A percentile compares a stretch with the other conserved stretches of the same genome.
phyloP scores from a whole-genome alignment of 495 filamentous ascomycete species.

The Hypomontagnella submonticulosa region DNA sequence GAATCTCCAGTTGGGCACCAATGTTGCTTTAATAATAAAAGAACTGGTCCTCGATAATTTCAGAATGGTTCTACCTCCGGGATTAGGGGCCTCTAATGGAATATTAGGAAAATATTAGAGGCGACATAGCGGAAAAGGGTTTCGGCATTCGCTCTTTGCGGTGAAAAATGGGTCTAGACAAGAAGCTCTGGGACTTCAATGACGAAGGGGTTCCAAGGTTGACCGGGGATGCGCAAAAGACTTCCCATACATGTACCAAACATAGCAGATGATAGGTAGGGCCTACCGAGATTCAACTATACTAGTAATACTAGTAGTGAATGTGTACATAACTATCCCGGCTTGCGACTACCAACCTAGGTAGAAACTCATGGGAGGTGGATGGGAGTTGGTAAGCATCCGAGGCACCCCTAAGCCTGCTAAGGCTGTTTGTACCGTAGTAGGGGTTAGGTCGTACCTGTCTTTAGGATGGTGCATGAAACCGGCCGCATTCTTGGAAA shows the following conservation, averaged over 20 bases:
- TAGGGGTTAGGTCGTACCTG: conserved; percentile 12
- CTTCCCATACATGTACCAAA: conserved; percentile 6
- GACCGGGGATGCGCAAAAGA: conserved; percentile 17
- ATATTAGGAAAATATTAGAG: conserved; percentile 8
- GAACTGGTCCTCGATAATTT: conserved; percentile 7
- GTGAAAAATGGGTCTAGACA: conserved; percentile 26
- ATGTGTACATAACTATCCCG: not conserved
- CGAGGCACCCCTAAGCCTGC: not conserved
- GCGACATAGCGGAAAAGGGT: conserved; percentile 20
- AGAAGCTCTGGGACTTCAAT: conserved; percentile 26
- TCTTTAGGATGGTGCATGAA: conserved; percentile 46
- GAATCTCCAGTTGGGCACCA: conserved; percentile 12
- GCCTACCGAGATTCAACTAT: too few relatives aligned
- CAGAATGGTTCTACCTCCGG: conserved; percentile 6
- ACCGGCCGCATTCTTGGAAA: conserved; percentile 53
- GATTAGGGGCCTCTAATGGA: conserved; percentile 29
- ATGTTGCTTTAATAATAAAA: conserved; percentile 4
- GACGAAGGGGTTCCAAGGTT: conserved; percentile 42
- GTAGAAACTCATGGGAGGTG: not conserved
- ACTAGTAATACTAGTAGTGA: not conserved
- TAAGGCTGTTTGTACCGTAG: not conserved
- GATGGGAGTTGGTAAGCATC: too few relatives aligned
- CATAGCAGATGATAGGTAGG: not conserved
- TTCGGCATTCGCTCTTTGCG: conserved; percentile 43
- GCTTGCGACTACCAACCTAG: conserved; percentile 3